Evolutionary conservation across 257 asterid species (phyloP), one percentile per base, ranked within the genome.

Genomic region (Lavandula angustifolia): DNA sequence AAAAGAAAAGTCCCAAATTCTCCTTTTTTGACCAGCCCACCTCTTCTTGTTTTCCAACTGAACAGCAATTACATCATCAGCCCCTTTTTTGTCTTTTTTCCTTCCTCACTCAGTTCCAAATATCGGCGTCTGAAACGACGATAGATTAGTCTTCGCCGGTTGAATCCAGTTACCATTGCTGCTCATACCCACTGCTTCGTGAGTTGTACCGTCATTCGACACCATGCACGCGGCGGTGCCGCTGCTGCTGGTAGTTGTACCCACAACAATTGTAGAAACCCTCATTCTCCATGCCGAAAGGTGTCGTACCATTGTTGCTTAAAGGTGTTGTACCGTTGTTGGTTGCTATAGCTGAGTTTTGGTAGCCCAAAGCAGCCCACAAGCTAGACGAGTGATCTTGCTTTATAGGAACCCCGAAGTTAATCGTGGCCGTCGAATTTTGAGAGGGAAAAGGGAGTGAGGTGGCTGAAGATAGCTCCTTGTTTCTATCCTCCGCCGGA

Each of bases 331-430:
- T 40, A 69, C 75, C 29, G 9, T 18, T 57, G 0, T 37, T 57
- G 1, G 38, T 40, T 11, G 44, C 48, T 12, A 37, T 43, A 2
- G 49, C 31, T 1, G 74, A 51, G 72, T 60, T 69, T 43, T 68
- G 84, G 79, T 80, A 82, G 18, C 91, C 86, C 7, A 85, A 61
- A 11, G 81, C 84, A 3, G 89, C 82, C 94, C 91, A 89, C 2
- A 83, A 63, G 16, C 73, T 78, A 0, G 80, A 35, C 3, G 78
- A 41, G 0, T 70, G 81, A 16, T 81, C 91, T 17, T 81, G 84
- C 60, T 81, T 85, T 0, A 68, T 11, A 8, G 90, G 84, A 60
- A 83, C 54, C 10, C 62, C 83, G 11, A 80, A 85, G 46, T 53
- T 74, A 6, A 76, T 60, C 0, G 76, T 64, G 0, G 85, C 40